Evolutionary conservation across 2,329 filamentous ascomycete species (phyloP).

Genomic region (Thelonectria rubi): DNA sequence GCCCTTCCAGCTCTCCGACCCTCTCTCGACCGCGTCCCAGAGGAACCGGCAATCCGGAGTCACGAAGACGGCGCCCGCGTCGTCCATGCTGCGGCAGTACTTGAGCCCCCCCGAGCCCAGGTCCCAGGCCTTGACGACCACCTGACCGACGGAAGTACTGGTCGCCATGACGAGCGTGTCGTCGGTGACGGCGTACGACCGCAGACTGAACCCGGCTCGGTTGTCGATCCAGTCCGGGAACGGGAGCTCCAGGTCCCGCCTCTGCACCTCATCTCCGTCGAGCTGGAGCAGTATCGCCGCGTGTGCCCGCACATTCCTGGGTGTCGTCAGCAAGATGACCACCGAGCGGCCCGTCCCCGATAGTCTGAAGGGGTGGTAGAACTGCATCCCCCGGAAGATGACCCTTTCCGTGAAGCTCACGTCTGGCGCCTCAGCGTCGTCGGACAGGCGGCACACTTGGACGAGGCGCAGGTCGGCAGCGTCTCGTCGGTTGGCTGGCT

Average conservation of each 20-base stretch:
- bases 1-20: neutral
- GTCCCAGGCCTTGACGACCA: slow-evolving; percentile 1
- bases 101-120: neutral
- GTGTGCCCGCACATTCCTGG: neutral
- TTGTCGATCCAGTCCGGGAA: neutral
- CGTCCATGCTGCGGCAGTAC: neutral
- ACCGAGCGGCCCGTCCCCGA: neutral
- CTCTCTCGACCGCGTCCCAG: neutral
- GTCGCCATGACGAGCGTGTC: neutral
- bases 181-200: neutral
- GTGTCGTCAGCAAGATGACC: neutral
- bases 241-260: neutral
- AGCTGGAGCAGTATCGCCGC: neutral
- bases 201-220: neutral
- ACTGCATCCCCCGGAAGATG: neutral
- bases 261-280: neutral
- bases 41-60: slow-evolving; percentile 1
- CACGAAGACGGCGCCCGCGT: neutral
- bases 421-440: neutral
- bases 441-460: neutral
- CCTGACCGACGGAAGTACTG: neutral
- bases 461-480: neutral
- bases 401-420: neutral
- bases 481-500: neutral
- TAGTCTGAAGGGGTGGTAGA: neutral